Conservation (phyloP, 306 rosid species). For the Cicer arietinum region DNA sequence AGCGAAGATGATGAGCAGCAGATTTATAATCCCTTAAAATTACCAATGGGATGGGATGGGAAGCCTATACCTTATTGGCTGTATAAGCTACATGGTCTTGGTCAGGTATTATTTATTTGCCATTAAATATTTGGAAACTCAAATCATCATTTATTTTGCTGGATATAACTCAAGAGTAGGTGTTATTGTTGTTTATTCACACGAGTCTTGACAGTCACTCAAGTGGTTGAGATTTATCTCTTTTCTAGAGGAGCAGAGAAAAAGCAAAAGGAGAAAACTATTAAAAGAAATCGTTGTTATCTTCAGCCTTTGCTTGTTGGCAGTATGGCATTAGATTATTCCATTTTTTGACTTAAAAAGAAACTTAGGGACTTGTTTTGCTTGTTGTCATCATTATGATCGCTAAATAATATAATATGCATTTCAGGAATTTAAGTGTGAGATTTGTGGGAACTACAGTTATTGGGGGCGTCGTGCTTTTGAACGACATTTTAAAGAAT, state of each 20-base stretch:
- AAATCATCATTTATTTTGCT: conserved; percentile 3
- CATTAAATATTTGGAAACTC: conserved; percentile 34
- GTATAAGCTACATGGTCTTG: conserved; percentile 97
- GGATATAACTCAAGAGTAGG: conserved; percentile 1
- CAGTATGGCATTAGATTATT: conserved; percentile 21
- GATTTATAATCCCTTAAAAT: conserved; percentile 94
- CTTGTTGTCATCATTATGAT: conserved; percentile 34
- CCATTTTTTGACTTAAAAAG: conserved; percentile 10
- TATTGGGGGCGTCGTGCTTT: conserved; percentile 99
- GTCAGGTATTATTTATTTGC: conserved; percentile 75
- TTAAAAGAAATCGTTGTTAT: conserved; percentile 27
- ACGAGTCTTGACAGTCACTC: background rate
- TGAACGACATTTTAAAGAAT: conserved; percentile 96
- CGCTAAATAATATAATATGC: conserved; percentile 36
- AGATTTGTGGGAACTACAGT: conserved; percentile 98
- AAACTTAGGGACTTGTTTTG: conserved; percentile 29
- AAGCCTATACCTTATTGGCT: conserved; percentile 99
- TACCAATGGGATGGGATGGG: conserved; percentile 99
- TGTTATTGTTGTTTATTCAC: background rate
- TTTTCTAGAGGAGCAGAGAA: conserved; percentile 6
- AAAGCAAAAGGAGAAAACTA: background rate
- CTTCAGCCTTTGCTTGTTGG: conserved; percentile 5
- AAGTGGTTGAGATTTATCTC: background rate
- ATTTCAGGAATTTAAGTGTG: conserved; percentile 94
- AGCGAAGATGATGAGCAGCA: conserved; percentile 98